A percentile compares a stretch with the other conserved stretches of the same genome.
These are phyloP conservation scores for Barbatosphaeria neglecta DNA, from an alignment of 495 filamentous ascomycete species.

Conservation along the genomic window DNA sequence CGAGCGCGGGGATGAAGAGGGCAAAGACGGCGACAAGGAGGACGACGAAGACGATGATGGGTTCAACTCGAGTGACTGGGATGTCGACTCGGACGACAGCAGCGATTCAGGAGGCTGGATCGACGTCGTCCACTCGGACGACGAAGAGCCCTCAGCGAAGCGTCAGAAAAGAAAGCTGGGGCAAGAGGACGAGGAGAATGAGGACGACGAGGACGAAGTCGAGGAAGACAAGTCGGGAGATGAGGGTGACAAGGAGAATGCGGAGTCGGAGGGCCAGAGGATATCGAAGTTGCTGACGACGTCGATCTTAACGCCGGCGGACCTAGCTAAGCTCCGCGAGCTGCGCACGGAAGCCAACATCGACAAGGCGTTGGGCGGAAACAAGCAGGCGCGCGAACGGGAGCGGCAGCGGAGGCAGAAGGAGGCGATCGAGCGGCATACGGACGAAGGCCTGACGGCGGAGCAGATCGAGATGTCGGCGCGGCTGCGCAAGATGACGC, in stretches of 20 bases:
- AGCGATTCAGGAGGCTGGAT: conserved; percentile 86
- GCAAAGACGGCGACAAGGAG: conserved; percentile 19
- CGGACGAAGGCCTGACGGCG: conserved; percentile 75
- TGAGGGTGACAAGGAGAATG: conserved; percentile 26
- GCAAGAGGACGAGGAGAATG: conserved; percentile 24
- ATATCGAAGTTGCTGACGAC: conserved; percentile 65
- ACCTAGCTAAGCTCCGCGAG: conserved; percentile 84
- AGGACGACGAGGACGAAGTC: conserved; percentile 41
- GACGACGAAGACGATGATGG: conserved; percentile 47
- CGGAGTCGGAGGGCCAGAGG: conserved; percentile 23
- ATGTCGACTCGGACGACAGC: conserved; percentile 67
- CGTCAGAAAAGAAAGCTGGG: conserved; percentile 32
- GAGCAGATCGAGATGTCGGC: conserved; percentile 73
- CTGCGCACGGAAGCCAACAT: conserved; percentile 63
- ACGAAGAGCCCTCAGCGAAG: conserved; percentile 53
- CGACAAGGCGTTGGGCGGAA: conserved; percentile 41
- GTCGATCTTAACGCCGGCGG: conserved; percentile 79
- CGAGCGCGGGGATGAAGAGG: conserved; percentile 46
- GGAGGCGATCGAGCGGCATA: conserved; percentile 47
- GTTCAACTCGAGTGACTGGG: conserved; percentile 71
- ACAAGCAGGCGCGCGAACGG: no score
- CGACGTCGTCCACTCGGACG: conserved; percentile 70
- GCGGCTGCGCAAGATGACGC: conserved; percentile 56
- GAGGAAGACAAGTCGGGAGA: conserved; percentile 19
- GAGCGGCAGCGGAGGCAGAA: conserved; percentile 31